These are phyloP conservation scores for Hymenoscyphus scutula DNA, from an alignment of 2,329 filamentous ascomycete species.

Conservation along the genomic window DNA sequence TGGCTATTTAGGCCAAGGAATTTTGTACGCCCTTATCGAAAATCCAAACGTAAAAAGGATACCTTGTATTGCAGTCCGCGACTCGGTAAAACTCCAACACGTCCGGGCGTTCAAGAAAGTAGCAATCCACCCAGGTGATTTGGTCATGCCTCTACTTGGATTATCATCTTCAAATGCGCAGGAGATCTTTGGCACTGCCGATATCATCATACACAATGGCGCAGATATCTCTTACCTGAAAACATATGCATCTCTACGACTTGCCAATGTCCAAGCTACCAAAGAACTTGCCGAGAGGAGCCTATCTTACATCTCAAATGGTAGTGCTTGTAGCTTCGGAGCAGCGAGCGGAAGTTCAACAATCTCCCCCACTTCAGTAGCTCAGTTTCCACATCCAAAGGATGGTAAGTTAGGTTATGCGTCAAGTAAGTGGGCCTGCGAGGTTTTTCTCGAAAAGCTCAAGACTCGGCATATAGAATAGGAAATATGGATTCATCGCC, in stretches of 20 bases:
- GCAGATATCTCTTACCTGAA: conserved; percentile 9
- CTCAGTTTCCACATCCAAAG: conserved; percentile 15
- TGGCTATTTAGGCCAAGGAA: conserved; percentile 40
- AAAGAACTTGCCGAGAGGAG: conserved; percentile 1
- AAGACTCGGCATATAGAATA: neutral
- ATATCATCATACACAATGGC: conserved; percentile 41
- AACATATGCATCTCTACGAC: neutral
- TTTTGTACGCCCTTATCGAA: conserved; percentile 39
- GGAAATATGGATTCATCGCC: conserved; percentile 15
- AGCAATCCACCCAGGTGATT: conserved; percentile 38
- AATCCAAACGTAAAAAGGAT: conserved; percentile 36
- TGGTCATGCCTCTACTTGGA: conserved; percentile 39
- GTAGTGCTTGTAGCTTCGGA: neutral
- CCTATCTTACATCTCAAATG: neutral
- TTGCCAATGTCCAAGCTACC: neutral
- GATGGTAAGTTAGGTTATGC: conserved; percentile 35
- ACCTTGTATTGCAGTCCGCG: conserved; percentile 44
- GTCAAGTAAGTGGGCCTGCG: conserved; percentile 38
- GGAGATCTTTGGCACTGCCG: conserved; percentile 35
- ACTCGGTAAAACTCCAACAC: conserved; percentile 4
- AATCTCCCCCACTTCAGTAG: neutral
- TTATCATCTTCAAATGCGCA: conserved; percentile 33
- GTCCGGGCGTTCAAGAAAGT: conserved; percentile 20
- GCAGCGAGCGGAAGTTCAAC: neutral
- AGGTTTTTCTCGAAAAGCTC: conserved; percentile 34